These are phyloP conservation scores for Penicillium maclennaniae DNA, from an alignment of 495 filamentous ascomycete genomes.

Conservation along the genomic window DNA sequence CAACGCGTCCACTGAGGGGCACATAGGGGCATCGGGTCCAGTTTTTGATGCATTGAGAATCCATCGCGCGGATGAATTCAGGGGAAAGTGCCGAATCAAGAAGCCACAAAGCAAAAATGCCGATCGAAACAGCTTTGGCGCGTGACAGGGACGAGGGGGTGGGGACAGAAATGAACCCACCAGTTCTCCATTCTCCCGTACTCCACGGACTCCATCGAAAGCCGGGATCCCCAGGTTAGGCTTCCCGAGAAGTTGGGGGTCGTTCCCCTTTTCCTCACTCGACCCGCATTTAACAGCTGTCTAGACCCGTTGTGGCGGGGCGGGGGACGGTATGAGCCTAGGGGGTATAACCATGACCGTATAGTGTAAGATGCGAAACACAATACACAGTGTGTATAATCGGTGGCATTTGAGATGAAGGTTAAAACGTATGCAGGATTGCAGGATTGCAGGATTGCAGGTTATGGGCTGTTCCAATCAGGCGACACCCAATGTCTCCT, in stretches of 20 bases:
- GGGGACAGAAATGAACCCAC: not conserved
- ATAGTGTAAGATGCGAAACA: constrained; percentile 22
- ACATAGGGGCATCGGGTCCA: not conserved
- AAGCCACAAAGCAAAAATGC: not conserved
- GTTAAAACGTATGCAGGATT: not conserved
- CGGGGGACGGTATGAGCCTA: too few relatives aligned
- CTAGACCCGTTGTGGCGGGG: not conserved
- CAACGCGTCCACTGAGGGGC: constrained; percentile 15
- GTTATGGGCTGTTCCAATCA: constrained; percentile 2
- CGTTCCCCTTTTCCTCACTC: not conserved
- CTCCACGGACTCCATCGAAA: not conserved
- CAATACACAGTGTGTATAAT: constrained; percentile 3
- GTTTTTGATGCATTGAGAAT: not conserved
- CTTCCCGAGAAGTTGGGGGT: constrained; percentile 20
- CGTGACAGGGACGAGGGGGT: constrained; percentile 9
- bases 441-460: too few relatives aligned
- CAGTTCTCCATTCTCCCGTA: not conserved
- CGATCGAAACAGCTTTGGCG: not conserved
- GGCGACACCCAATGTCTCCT: constrained; percentile 31
- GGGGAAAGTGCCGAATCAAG: not conserved
- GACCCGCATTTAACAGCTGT: not conserved
- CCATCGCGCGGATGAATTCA: not conserved
- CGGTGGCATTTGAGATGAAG: not conserved
- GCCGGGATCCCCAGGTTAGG: constrained; percentile 26
- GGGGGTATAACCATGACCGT: constrained; percentile 24